These are phyloP conservation scores for Phytophthora ohioensis DNA, from an alignment of 352 stramenopile genomes.

Conservation along the genomic window DNA sequence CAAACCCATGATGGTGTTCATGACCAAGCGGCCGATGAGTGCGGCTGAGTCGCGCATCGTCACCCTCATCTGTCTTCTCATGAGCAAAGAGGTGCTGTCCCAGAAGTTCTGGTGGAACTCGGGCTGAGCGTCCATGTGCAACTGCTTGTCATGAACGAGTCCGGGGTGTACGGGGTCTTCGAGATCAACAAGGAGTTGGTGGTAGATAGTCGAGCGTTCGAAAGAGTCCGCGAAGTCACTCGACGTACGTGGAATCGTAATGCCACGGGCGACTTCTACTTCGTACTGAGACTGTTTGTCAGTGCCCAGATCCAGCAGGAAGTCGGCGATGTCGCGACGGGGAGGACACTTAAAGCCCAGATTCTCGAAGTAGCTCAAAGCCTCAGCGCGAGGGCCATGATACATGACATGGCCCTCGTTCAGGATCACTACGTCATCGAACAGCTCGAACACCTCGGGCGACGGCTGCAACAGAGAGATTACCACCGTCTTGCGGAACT, in stretches of 20 bases:
- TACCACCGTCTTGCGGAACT: no score
- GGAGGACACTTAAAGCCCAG: no score
- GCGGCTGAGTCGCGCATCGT: conserved; percentile 16
- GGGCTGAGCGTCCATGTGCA: conserved; percentile 15
- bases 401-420: no score
- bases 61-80: conserved; percentile 10
- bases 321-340: no score
- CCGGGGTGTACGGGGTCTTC: conserved; percentile 21
- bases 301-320: no score
- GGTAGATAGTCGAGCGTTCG: conserved; percentile 32
- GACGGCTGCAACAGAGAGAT: no score
- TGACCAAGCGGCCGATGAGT: conserved; percentile 53
- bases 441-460: no score
- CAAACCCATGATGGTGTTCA: conserved; percentile 37
- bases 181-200: conserved; percentile 31
- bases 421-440: no score
- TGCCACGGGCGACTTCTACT: background rate
- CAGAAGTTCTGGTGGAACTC: conserved; percentile 26
- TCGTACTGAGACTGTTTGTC: conserved; percentile 45
- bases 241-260: background rate
- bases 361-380: no score
- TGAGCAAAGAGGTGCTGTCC: conserved; percentile 10
- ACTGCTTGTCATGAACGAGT: conserved; percentile 33
- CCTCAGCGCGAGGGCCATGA: no score
- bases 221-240: conserved; percentile 38